Base-by-base conservation (phyloP, 306 rosid genomes). In the Prinsepia uniflora region DNA sequence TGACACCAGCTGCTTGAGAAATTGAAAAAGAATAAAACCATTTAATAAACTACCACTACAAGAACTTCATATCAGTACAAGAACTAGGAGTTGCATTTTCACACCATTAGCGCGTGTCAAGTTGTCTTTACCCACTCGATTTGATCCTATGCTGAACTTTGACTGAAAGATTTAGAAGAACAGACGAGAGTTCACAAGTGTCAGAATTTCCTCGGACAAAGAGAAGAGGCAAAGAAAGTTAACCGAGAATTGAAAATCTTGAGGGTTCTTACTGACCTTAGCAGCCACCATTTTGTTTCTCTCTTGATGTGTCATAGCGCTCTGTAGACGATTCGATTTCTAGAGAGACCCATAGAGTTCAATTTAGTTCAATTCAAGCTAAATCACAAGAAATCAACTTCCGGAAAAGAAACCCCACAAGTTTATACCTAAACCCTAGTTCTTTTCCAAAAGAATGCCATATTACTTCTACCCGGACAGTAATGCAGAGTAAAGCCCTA, bases 101-200 rank as follows among this genome's bases (percentile, higher is more conserved):
- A 49, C 74, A 80, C 90, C 88, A 65, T 66, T 72, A 49, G 70
- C 73, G 57, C 77, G 83, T 42, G 82, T 64, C 66, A 19, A 84
- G 45, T 59, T 81, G 48, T 72, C 87, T 34, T 68, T 75, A 24
- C 81, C 72, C 15, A 68, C 76, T 71, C 72, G 77, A 10, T 81
- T 78, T 60, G 68, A 57, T 7, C 59, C 84, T 19, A 74, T 42
- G 61, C 79, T 71, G 49, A 82, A 68, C 70, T 84, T 83, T 49
- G 73, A 83, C 95, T 87, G 74, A 24, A 76, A 40, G 68, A 53
- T 64, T 62, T 45, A 48, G 19, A 72, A 71, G 72, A 77, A 67
- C 20, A 43, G 56, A 50, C 50, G 44, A 79, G 41, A 39, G 36
- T 62, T 48, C 44, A 4, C 5, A 22, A 6, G 46, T 46, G 20